phyloP scores from a whole-genome alignment of 352 stramenopile species.

The Pythium sukuiense region DNA sequence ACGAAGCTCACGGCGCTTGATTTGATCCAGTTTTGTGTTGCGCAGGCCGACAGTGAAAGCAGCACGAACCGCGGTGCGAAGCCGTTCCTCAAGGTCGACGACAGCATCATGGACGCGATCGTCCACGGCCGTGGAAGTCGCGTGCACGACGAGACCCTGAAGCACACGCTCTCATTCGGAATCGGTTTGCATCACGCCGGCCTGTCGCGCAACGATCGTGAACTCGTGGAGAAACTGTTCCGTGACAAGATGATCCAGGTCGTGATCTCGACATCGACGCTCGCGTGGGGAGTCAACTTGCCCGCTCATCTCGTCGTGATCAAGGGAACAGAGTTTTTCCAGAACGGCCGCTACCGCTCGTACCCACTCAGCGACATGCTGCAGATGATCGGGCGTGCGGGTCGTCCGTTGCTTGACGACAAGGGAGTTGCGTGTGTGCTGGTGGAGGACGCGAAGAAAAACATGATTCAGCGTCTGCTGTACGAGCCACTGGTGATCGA shows the following conservation, averaged over 20 bases:
- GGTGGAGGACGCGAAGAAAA: conserved; percentile 97
- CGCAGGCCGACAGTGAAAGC: conserved; percentile 58
- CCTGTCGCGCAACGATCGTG: conserved; percentile 84
- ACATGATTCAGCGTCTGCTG: conserved; percentile 98
- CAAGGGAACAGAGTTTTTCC: conserved; percentile 98
- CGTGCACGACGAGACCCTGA: conserved; percentile 90
- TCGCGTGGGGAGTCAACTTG: conserved; percentile 97
- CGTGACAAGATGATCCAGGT: conserved; percentile 96
- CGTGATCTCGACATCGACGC: conserved; percentile 90
- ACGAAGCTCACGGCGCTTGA: conserved; percentile 97
- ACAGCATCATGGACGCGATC: conserved; percentile 88
- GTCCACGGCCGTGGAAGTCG: conserved; percentile 54
- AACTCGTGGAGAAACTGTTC: conserved; percentile 97
- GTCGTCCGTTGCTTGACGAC: conserved; percentile 95
- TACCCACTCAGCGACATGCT: conserved; percentile 98
- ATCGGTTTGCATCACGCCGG: conserved; percentile 98
- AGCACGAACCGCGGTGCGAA: conserved; percentile 86
- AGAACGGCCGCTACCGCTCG: conserved; percentile 94
- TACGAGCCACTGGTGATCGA: conserved; percentile 98
- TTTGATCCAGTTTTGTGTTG: conserved; percentile 93
- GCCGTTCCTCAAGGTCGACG: conserved; percentile 92
- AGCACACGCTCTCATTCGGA: conserved; percentile 97
- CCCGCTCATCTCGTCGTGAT: conserved; percentile 98
- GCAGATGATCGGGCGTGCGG: conserved; percentile 99
- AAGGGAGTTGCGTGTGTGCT: conserved; percentile 96